Evolutionary conservation across 1,284 basidiomycete genomes (phyloP).

Genomic region (Trichosporon sp.): DNA sequence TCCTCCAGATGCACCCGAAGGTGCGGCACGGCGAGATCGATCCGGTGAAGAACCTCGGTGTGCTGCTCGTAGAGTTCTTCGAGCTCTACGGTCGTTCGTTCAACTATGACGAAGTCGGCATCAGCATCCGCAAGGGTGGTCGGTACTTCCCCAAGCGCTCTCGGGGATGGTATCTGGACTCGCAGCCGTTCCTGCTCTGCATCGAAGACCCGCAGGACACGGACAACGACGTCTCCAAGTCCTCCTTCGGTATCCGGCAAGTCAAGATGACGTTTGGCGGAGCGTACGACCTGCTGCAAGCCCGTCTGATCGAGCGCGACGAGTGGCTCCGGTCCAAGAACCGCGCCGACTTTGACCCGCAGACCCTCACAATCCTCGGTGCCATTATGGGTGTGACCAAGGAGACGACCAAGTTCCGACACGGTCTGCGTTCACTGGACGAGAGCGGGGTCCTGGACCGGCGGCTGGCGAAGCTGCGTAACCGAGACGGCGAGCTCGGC

Average conservation of each 20-base stretch:
- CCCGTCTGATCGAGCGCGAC: slow-evolving; percentile 50
- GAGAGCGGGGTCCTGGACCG: not conserved
- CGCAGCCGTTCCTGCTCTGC: slow-evolving; percentile 67
- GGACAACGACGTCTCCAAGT: slow-evolving; percentile 89
- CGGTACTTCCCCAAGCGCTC: slow-evolving; percentile 77
- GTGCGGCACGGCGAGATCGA: slow-evolving; percentile 85
- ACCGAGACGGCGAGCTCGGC: not conserved
- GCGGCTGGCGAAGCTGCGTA: slow-evolving; percentile 4
- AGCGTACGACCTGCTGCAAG: slow-evolving; percentile 79
- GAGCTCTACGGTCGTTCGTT: slow-evolving; percentile 69
- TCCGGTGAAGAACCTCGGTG: slow-evolving; percentile 82
- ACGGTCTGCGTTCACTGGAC: slow-evolving; percentile 20
- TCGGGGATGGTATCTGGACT: slow-evolving; percentile 72
- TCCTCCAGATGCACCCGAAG: slow-evolving; percentile 96
- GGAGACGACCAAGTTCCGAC: slow-evolving; percentile 63
- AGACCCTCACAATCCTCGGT: slow-evolving; percentile 76
- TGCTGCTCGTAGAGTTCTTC: slow-evolving; percentile 92
- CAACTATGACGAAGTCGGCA: slow-evolving; percentile 88
- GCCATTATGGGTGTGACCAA: slow-evolving; percentile 79
- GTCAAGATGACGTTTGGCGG: slow-evolving; percentile 83
- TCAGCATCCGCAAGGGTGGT: slow-evolving; percentile 82
- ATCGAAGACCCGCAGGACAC: slow-evolving; percentile 95
- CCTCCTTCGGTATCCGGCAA: slow-evolving; percentile 79
- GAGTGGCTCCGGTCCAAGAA: slow-evolving; percentile 28
- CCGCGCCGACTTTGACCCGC: slow-evolving; percentile 57